Percentiles rank a stretch among this genome's conserved stretches.
phyloP scores from a whole-genome alignment of 305 asterid species.

The Solanum hybrid region DNA sequence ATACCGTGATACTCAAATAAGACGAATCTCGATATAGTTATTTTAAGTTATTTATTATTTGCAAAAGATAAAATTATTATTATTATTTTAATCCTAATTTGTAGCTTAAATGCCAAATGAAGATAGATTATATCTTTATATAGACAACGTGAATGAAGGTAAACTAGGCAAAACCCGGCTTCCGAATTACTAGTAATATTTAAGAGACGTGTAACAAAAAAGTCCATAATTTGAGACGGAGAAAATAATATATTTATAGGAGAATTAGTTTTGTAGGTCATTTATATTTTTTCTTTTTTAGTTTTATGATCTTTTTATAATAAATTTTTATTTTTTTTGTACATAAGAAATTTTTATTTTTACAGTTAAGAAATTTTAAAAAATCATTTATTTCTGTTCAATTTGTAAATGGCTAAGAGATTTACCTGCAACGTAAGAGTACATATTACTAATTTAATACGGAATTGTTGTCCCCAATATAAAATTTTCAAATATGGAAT shows the following conservation, averaged over 20 bases:
- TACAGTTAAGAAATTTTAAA: too few relatives aligned
- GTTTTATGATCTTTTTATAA: too few relatives aligned
- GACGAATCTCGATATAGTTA: not conserved
- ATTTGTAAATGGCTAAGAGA: not conserved
- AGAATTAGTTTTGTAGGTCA: not conserved
- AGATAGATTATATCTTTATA: not conserved
- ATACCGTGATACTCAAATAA: not conserved
- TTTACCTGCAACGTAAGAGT: not conserved
- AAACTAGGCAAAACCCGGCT: not conserved
- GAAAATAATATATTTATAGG: not conserved
- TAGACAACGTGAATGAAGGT: not conserved
- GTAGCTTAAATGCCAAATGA: not conserved
- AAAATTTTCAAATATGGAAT: not conserved
- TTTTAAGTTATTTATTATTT: too few relatives aligned
- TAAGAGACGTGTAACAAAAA: not conserved
- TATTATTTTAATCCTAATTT: not conserved
- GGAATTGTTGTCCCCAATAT: not conserved
- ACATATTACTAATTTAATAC: not conserved
- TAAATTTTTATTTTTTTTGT: too few relatives aligned
- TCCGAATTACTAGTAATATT: not conserved
- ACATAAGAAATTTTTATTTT: not conserved
- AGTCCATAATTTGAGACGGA: too few relatives aligned
- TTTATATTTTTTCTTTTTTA: too few relatives aligned
- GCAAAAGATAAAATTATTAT: not conserved
- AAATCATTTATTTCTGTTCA: too few relatives aligned